phyloP scores from a whole-genome alignment of 306 rosid species.

The Cajanus cajan region DNA sequence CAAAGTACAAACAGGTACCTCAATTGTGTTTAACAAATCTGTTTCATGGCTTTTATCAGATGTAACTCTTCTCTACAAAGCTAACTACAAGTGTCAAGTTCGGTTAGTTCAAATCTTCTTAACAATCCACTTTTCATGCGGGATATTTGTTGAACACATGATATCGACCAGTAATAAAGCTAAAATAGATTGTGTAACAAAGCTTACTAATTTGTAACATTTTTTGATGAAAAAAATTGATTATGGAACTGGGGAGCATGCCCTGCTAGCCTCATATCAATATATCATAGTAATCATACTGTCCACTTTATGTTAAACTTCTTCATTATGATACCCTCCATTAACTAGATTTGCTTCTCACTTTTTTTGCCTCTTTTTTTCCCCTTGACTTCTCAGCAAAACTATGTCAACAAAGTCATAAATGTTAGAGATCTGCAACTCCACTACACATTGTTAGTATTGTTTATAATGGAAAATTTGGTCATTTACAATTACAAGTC shows the following conservation, averaged over 20 bases:
- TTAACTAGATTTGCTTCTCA: background rate
- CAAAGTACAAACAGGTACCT: background rate
- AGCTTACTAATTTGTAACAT: too few species aligned
- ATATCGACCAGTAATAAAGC: too few species aligned
- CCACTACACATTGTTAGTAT: background rate
- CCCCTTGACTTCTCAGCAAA: background rate
- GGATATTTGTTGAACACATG: too few species aligned
- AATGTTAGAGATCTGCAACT: background rate
- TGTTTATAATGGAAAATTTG: background rate
- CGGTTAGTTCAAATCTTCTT: background rate
- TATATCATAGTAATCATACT: background rate
- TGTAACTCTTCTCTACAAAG: too few species aligned
- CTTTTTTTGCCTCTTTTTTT: background rate
- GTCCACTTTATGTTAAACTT: slow-evolving; percentile 12
- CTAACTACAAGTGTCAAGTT: background rate
- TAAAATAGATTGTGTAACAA: too few species aligned
- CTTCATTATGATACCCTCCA: slow-evolving; percentile 19
- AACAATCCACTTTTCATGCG: background rate
- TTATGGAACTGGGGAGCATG: too few species aligned
- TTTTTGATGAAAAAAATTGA: too few species aligned
- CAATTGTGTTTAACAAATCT: background rate
- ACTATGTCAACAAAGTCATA: background rate
- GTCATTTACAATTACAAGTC: background rate
- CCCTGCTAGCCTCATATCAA: slow-evolving; percentile 7
- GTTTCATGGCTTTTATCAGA: too few species aligned